Base-by-base conservation (phyloP, 176 grass and related monocot species). In the Oryza meyeriana region DNA sequence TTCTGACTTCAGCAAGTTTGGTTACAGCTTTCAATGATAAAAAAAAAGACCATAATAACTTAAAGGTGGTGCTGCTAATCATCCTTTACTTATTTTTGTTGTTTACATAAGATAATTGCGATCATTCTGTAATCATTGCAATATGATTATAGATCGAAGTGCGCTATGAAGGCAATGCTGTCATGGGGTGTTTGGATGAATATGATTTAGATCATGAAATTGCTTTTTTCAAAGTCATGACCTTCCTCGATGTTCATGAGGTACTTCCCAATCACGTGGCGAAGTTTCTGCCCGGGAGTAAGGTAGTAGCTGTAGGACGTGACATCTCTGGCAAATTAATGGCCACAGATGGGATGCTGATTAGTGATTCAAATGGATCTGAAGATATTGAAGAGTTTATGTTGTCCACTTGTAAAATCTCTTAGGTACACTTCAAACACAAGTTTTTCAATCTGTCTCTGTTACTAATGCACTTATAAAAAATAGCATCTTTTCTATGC, bases 1-100 rank as follows among this genome's bases (percentile, higher is more conserved):
- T 76, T 68, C 7, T 76, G 45, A 84, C 72, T 35, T 84, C 72
- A 76, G 45, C 72, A 76, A 76, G 20, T 42, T 76, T 84, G 18
- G 72, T 75, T 33, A 66, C 8, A 32, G 25, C 24, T 68, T 68
- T 59, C 28, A 42, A 13, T 18, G 35, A 39, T 33, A 84, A 84
- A 11, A 75, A 5, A 14, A 12, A 55, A 55, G 42, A 27, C 24
- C 30, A 0, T 65, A 30, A 47, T 20, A 66, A 27, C n/a, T 30
- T 75, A 44, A 66, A 66, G 31, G 81, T 66, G 61, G 24, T 75
- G 42, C 71, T 66, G 59, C 58, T 39, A 65, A 74, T 50, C 70
- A 52, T 29, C 59, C n/a, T 83, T 29, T 35, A 55, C 31, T 66
- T 39, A 2, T 52, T 83, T 30, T n/a, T 7, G 5, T 14, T 66